Base-by-base conservation (phyloP, 495 filamentous ascomycete genomes). In the Penicillium ochrochloron region DNA sequence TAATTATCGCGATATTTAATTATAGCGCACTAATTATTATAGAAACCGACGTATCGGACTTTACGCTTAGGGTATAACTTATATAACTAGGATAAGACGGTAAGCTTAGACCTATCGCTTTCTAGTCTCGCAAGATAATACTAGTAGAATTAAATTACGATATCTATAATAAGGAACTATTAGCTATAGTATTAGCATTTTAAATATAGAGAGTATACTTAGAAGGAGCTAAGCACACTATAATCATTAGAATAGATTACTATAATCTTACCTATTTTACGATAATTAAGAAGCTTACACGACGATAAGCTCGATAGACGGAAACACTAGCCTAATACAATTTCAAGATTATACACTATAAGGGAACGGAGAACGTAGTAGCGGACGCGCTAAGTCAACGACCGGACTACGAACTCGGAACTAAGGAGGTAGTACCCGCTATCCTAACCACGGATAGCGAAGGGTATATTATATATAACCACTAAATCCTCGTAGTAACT, bases 181-280 rank as follows among this genome's bases (percentile, higher is more conserved):
- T 56, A 56, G 53, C 53, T 56, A 56, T 56, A 56, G 31, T 56
- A 37, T 56, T 37, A 37, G 53, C 23, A 56, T 56, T 56, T 17
- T 56, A 56, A 37, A 23, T 17, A 5, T 56, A 56, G 31, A 19
- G 53, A 37, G 53, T 15, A 11, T 56, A 56, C 33, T 15, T 56
- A 56, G 31, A 56, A 37, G 33, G n/a, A 37, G 53, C 29, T 37
- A 56, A 56, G 10, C 23, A 56, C 37, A 56, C 53, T 37, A 37
- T 56, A 56, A 56, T 7, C 2, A 3, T 56, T 37, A 56, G 53
- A 15, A 56, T 8, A 8, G 53, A 56, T 6, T 37, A 56, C 31
- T 56, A 56, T 56, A 56, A 56, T 15, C n/a, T 56, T 19, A 56
- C 14, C 5, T 56, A 56, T 17, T 35, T 56, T 23, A 56, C 9